Evolutionary conservation across 805 yeast species (phyloP), one percentile per base, ranked within the genome.

Genomic region (Candida ponderosae): DNA sequence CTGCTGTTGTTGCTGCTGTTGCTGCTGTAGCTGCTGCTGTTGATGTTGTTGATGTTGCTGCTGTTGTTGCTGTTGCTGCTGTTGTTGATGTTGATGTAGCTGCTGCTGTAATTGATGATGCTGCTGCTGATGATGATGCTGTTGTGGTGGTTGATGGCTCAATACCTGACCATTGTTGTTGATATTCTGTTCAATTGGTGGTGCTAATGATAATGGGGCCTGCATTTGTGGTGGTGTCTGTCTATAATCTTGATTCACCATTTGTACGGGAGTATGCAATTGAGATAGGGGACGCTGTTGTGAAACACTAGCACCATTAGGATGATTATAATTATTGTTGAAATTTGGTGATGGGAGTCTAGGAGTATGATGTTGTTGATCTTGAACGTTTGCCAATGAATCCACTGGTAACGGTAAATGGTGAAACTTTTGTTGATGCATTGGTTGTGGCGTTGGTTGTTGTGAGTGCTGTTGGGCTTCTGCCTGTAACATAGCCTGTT

Each of bases 341-440:
- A 18, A 11, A 4, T 31, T 18, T 18, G 10, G 23, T 2, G 13
- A 10, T 31, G 14, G 23, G 6, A 11, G 20, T 10, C 13, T n/a
- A 18, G 17, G 32, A 8, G 11, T 36, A 42, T 29, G 53, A 44
- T 0, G 53, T 45, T 15, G 30, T 41, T 5, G 49, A 36, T 14
- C 40, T 38, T 7, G 42, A 32, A 13, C n/a, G n/a, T n/a, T n/a
- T n/a, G 42, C 51, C 11, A 49, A 33, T 4, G 52, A 45, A 3
- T 46, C 50, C 30, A 46, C 41, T 24, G 55, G 54, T 18, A 49
- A 34, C 15, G 57, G 57, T 5, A 52, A 38, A 31, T 52, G 57
- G 18, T 51, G 56, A 41, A 48, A 51, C 21, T 46, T 45, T 29
- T 43, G 45, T n/a, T 48, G 40, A 3, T 16, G 34, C n/a, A 11